These are phyloP conservation scores for Phylloporus sp. DNA, from an alignment of 768 basidiomycete genomes.

Conservation along the genomic window DNA sequence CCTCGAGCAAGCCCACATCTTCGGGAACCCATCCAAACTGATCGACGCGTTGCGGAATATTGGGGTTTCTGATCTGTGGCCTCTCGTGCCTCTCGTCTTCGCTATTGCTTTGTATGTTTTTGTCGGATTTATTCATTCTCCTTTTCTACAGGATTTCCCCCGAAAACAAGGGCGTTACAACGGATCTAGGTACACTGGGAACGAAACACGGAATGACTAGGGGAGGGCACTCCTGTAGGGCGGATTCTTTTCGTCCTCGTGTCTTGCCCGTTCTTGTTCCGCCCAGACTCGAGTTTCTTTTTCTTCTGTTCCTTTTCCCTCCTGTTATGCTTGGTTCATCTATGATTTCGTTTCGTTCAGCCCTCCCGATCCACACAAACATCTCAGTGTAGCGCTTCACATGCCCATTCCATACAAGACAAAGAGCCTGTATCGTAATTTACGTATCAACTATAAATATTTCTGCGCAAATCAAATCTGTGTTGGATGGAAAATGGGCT, in stretches of 20 bases:
- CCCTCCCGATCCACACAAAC: not conserved
- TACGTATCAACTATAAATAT: slow-evolving; percentile 34
- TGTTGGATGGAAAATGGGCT: too few relatives aligned
- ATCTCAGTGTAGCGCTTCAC: not conserved
- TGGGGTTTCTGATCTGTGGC: slow-evolving; percentile 1
- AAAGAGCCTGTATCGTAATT: slow-evolving; percentile 28
- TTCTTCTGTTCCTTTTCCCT: not conserved
- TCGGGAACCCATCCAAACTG: not conserved
- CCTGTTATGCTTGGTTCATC: slow-evolving; percentile 19
- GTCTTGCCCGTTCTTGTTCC: slow-evolving; percentile 1
- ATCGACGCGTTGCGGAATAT: slow-evolving; percentile 1
- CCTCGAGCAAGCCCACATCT: not conserved
- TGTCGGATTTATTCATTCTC: slow-evolving; percentile 33
- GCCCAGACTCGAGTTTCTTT: slow-evolving; percentile 10
- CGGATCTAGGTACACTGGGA: slow-evolving; percentile 16
- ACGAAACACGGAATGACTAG: slow-evolving; percentile 9
- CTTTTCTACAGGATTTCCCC: slow-evolving; percentile 27
- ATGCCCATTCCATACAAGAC: slow-evolving; percentile 3
- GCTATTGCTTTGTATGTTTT: slow-evolving; percentile 12
- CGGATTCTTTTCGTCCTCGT: not conserved
- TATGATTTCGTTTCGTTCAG: slow-evolving; percentile 10
- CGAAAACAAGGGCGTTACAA: slow-evolving; percentile 18
- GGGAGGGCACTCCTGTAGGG: slow-evolving; percentile 3
- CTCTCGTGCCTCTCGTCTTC: slow-evolving; percentile 10
- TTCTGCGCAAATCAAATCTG: too few relatives aligned